phyloP scores from a whole-genome alignment of 2,329 filamentous ascomycete genomes.

The Zymoseptoria brevis region DNA sequence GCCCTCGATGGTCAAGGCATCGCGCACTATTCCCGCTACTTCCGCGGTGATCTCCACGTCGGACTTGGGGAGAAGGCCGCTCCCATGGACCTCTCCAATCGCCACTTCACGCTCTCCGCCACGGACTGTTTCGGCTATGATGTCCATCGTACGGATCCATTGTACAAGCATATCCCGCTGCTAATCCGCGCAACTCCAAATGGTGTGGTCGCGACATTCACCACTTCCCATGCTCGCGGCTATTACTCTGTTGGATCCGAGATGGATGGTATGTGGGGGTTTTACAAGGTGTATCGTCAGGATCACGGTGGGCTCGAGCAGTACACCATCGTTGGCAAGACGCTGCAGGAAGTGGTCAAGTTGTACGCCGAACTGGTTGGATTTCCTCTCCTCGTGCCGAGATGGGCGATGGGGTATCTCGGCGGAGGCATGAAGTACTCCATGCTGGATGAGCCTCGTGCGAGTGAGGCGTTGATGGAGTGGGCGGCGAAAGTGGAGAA shows the following conservation, averaged over 20 bases:
- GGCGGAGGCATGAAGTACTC: slow-evolving; percentile 59
- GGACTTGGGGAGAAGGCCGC: slow-evolving; percentile 66
- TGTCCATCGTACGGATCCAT: slow-evolving; percentile 59
- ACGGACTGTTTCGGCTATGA: slow-evolving; percentile 70
- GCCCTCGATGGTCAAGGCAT: slow-evolving; percentile 53
- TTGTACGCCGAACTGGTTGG: slow-evolving; percentile 62
- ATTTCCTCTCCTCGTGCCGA: slow-evolving; percentile 58
- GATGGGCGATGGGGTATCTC: slow-evolving; percentile 67
- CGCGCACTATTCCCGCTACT: slow-evolving; percentile 58
- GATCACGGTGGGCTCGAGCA: slow-evolving; percentile 65
- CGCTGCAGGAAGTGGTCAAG: slow-evolving; percentile 56
- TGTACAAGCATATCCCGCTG: slow-evolving; percentile 69
- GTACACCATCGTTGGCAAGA: slow-evolving; percentile 60
- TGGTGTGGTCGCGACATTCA: slow-evolving; percentile 61
- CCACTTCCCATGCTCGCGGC: slow-evolving; percentile 56
- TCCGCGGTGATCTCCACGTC: slow-evolving; percentile 56
- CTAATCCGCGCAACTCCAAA: slow-evolving; percentile 59
- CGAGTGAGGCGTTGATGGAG: slow-evolving; percentile 50
- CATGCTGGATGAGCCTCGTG: slow-evolving; percentile 49
- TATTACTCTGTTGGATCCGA: slow-evolving; percentile 61
- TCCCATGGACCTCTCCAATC: slow-evolving; percentile 62
- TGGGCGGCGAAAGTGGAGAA: slow-evolving; percentile 55
- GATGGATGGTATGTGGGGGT: slow-evolving; percentile 68
- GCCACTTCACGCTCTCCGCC: slow-evolving; percentile 58
- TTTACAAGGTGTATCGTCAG: slow-evolving; percentile 66